Evolutionary conservation across 768 basidiomycete species (phyloP), one percentile per base, ranked within the genome.

Genomic region (Naganishia vaughanmartiniae): DNA sequence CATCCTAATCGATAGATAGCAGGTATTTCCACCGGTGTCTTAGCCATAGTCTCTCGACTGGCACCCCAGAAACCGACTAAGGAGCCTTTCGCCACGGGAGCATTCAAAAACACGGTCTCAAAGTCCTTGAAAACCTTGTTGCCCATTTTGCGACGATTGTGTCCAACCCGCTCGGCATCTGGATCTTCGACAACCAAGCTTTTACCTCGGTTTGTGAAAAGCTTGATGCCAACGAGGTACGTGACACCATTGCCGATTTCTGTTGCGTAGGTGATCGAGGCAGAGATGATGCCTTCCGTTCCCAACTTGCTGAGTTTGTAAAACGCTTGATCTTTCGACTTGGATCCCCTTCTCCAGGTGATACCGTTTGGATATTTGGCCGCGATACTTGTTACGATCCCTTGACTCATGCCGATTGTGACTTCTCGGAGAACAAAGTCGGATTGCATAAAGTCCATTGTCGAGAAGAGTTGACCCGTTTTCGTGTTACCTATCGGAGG

Each of bases 51-150:
- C 46, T 46, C 46, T 4, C 46, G 46, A 21, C 46, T 46, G 46
- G 46, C 46, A 4, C 46, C 46, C 46, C 46, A 46, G 46, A 46
- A 46, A 46, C 46, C 46, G 17, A 46, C 46, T 4, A 46, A 15
- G 17, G 17, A 46, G 6, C 46, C 46, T 46, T 46, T 46, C 21
- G 46, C 46, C 6, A 46, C 46, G 21, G 46, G 46, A 4, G 46
- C 46, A 46, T 46, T 46, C 46, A 46, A 19, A 21, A 46, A 46
- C 14, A 46, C 46, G 21, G 46, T 46, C 17, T 46, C 46, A 19
- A 46, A 46, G 46, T 46, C 46, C 46, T 46, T 46, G 46, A 46
- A 46, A 21, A 46, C 46, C 46, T 46, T 46, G 46, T 46, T 46
- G 9, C 46, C 46, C 46, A 46, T 15, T 46, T 46, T 46, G 4